Base-by-base conservation (phyloP, 257 asterid species). In the Petunia secreta region DNA sequence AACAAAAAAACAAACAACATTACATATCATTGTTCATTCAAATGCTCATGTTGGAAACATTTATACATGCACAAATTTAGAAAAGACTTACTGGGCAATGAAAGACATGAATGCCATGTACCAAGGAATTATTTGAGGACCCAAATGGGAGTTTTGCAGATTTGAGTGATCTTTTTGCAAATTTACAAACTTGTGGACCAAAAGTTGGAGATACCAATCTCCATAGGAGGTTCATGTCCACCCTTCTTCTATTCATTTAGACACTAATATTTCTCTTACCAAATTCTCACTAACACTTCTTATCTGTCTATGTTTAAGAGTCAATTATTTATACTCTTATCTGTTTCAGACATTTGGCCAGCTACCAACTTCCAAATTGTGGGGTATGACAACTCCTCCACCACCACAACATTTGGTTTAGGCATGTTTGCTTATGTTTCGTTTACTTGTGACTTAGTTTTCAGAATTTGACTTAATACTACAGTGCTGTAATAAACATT, bases 41-140 rank as follows among this genome's bases (percentile, higher is more conserved):
- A 38, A 46, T 6, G 13, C 15, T 48, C n/a, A 52, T 15, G 50
- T 37, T 25, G 25, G 25, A 25, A 25, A 25, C 25, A 25, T 25
- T 25, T 25, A 25, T 60, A 40, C 64, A 58, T 58, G 16, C 38
- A 58, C 66, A 60, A 2, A 62, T 62, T 25, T 25, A 37, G 15
- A 13, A 13, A 73, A n/a, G 6, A 46, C 91, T 88, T 84, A 95
- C 96, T 2, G 91, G 97, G 91, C 99, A 93, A 85, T 88, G 96
- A 87, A 95, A 93, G 84, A 92, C 98, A 54, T 93, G 98, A 85
- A 95, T 85, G 69, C 97, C 99, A 85, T 90, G 99, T 75, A 88
- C 15, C 83, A 93, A 92, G 55, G 94, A 86, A 44, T 94, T 82
- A 44, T 94, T 82, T 77, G 98, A 87, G 86, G 87, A 59, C 10